phyloP scores from a whole-genome alignment of 208 protist species.

The Trypanosoma platydactyli region DNA sequence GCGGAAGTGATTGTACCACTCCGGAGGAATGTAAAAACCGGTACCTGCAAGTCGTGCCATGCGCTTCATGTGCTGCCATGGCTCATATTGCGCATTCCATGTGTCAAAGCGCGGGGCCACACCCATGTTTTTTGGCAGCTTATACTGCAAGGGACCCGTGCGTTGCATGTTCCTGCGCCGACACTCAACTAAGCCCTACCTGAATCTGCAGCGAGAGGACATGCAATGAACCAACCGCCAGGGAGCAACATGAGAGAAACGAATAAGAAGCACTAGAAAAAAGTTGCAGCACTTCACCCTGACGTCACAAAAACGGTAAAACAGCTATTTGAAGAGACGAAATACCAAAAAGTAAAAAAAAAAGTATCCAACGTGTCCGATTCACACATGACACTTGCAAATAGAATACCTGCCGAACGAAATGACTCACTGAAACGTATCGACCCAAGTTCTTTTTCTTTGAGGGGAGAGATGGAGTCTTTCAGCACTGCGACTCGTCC shows the following conservation, averaged over 20 bases:
- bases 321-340: no score
- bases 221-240: constrained; percentile 1
- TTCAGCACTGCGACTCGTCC: no score
- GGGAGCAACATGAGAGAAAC: neutral
- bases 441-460: no score
- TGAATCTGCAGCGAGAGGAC: neutral
- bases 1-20: constrained; percentile 93
- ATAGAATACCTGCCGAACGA: no score
- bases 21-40: constrained; percentile 91
- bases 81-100: constrained; percentile 91
- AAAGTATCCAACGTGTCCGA: constrained; percentile 4
- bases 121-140: constrained; percentile 87
- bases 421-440: no score
- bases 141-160: constrained; percentile 39
- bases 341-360: constrained; percentile 15
- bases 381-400: no score
- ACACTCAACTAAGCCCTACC: neutral
- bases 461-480: no score
- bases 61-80: constrained; percentile 88
- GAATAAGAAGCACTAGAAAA: constrained; percentile 1
- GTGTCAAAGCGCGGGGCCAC: constrained; percentile 86
- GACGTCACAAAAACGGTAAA: no score
- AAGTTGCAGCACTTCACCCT: neutral
- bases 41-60: constrained; percentile 88
- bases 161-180: constrained; percentile 33